phyloP scores from a whole-genome alignment of 306 rosid species.

The Cucumis sativus region Cucumber_9930_V3 NC_026661.2:15845501-15846000 shows the following conservation, averaged over 20 bases:
- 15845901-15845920: neutral
- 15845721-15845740: conserved; percentile 1
- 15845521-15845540: neutral
- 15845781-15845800: neutral
- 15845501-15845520: neutral
- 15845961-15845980: neutral
- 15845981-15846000: neutral
- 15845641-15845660: neutral
- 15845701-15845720: neutral
- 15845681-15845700: neutral
- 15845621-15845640: neutral
- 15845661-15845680: neutral
- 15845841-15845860: neutral
- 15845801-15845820: neutral
- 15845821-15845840: neutral
- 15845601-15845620: neutral
- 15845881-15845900: neutral
- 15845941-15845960: neutral
- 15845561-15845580: neutral
- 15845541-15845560: neutral
- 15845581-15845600: neutral
- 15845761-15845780: neutral
- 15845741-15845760: neutral
- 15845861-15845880: neutral
- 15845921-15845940: neutral